Evolutionary conservation across 441 rosid genomes (phyloP).

Genomic region (Adansonia rubrostipa): DNA sequence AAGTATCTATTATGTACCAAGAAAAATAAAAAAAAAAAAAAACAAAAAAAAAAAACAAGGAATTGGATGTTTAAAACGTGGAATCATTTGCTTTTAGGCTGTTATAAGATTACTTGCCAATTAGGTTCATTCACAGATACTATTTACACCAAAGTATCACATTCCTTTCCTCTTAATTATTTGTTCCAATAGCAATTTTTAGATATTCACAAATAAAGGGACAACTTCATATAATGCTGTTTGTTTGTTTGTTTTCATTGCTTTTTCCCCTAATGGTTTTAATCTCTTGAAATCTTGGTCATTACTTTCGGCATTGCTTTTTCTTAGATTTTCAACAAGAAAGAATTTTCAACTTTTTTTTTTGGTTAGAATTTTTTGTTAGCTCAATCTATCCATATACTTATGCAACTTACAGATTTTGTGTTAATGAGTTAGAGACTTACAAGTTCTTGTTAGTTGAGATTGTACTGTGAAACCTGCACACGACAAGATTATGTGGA

Average conservation of each 20-base stretch:
- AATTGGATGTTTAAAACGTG: not conserved
- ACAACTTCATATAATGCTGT: not conserved
- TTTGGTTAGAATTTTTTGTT: not conserved
- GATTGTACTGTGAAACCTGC: not conserved
- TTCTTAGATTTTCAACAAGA: not conserved
- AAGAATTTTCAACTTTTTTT: not conserved
- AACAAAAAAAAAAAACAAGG: not conserved
- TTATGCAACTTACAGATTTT: too few relatives aligned
- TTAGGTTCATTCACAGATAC: not conserved
- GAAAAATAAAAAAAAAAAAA: not conserved
- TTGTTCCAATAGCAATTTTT: not conserved
- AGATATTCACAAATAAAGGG: not conserved
- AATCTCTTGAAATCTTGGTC: not conserved
- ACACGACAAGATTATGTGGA: not conserved
- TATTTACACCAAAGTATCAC: not conserved
- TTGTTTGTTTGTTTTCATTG: not conserved
- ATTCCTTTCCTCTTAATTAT: conserved; percentile 20
- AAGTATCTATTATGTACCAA: not conserved
- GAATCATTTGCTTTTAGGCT: conserved; percentile 21
- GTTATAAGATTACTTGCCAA: conserved; percentile 12
- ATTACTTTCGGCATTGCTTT: conserved; percentile 21
- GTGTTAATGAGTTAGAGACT: not conserved
- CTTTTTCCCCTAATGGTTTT: not conserved
- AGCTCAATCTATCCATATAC: not conserved
- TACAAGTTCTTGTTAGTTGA: not conserved